Percentiles rank a stretch among this genome's conserved stretches.
These are phyloP conservation scores for Juncus inflexus DNA, from an alignment of 176 grass and related monocot species.

Conservation along the genomic window DNA sequence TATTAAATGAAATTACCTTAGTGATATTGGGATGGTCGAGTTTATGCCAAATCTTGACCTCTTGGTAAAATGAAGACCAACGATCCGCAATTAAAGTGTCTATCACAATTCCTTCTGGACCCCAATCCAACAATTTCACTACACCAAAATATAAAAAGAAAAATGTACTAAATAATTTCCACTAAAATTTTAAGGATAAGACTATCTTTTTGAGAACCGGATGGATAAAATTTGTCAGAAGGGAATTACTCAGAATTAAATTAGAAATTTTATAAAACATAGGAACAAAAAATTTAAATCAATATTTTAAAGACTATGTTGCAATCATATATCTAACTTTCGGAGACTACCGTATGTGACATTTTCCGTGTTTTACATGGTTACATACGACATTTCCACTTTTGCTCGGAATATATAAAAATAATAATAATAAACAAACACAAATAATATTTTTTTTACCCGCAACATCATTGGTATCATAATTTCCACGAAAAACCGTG, in stretches of 20 bases:
- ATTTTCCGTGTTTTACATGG: no score
- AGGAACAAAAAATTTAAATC: neutral
- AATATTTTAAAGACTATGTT: no score
- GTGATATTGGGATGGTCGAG: conserved; percentile 84
- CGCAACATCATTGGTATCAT: conserved; percentile 70
- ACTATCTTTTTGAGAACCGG: neutral
- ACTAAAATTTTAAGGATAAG: neutral
- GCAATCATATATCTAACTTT: neutral
- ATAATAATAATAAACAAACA: neutral
- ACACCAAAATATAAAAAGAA: conserved; percentile 14
- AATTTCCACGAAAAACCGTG: conserved; percentile 73
- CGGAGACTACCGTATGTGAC: no score
- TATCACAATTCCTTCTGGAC: conserved; percentile 30
- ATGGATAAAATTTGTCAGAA: neutral
- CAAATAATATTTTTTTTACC: conserved; percentile 28
- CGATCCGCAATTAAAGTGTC: conserved; percentile 40
- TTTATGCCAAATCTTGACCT: conserved; percentile 81
- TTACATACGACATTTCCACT: neutral
- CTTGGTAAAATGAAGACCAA: conserved; percentile 70
- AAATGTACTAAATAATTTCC: neutral
- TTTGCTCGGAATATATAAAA: neutral
- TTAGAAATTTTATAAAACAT: no score
- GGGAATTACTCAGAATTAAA: no score
- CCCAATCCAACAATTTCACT: conserved; percentile 92
- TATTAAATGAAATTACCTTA: conserved; percentile 36